Base-by-base conservation (phyloP, 2,329 filamentous ascomycete species). In the Pseudonectria buxi region DNA sequence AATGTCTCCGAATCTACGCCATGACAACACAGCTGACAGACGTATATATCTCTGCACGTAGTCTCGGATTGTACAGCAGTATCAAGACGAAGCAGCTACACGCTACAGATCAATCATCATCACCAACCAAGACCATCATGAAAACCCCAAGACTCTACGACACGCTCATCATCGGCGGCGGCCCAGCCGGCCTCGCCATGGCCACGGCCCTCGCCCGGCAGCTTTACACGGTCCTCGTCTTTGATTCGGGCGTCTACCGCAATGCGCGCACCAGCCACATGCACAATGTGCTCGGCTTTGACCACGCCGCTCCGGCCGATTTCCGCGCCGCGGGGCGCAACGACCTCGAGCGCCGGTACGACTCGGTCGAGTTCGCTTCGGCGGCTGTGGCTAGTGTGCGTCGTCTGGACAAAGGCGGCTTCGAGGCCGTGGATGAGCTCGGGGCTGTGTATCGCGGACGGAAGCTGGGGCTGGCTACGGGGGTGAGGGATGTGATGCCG, bases 381-480 rank as follows among this genome's bases (percentile, higher is more conserved):
- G 48, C 47, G 3, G 50, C 36, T 2, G 30, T 64, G 16, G 24
- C 37, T 18, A 44, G 37, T n/a, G 53, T 61, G 6, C 46, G 48
- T 2, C 60, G 54, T 39, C 39, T 47, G 7, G 51, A 55, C 0
- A 35, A 41, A 0, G 59, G 54, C 3, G 28, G 41, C 4, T 69
- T 70, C 29, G 50, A 55, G 28, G 57, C 57, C 0, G 43, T 54
- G 0, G 74, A 76, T 39, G 57, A 50, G 1, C 25, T 56, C 0
- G 72, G 70, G 0, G 47, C 53, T 3, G 49, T 46, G 1, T 79
- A 68, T 46, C 44, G 53, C 9, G 74, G 74, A 0, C 61, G 61
- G 30, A 79, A 74, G 40, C 35, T 82, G 2, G 67, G 76, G 1
- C 54, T 82, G 0, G 76, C 72, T 0, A 74, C 60, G 0, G 77